Evolutionary conservation across 352 stramenopile genomes (phyloP).

Genomic region (Pythium aristosporum): DNA sequence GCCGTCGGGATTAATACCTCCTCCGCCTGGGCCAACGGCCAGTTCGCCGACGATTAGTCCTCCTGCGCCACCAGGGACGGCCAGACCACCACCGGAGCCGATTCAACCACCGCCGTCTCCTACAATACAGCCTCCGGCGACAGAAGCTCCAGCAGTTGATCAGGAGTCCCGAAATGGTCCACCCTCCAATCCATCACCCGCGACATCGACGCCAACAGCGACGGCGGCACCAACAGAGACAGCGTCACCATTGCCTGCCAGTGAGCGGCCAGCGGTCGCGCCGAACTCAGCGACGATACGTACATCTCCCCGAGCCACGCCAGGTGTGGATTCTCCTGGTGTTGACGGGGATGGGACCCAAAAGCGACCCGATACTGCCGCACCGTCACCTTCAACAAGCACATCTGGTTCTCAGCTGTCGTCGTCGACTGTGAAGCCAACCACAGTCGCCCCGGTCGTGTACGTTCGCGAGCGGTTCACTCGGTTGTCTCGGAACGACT

Average conservation of each 20-base stretch:
- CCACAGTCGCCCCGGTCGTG: background rate
- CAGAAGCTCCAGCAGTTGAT: background rate
- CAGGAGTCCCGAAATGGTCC: no score
- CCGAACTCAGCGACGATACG: background rate
- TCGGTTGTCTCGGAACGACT: background rate
- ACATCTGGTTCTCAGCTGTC: background rate
- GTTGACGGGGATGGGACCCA: background rate
- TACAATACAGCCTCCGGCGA: background rate
- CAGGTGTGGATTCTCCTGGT: background rate
- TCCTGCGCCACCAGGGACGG: background rate
- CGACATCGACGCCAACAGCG: background rate
- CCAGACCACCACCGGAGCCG: background rate
- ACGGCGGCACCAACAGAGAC: background rate
- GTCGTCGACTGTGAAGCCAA: background rate
- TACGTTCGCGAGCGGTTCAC: conserved; percentile 6
- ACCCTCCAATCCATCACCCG: no score
- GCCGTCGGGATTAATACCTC: no score
- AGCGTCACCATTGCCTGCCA: background rate
- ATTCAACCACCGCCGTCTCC: background rate
- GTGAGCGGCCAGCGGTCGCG: background rate
- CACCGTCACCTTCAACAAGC: background rate
- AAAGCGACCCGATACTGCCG: background rate
- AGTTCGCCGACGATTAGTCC: background rate
- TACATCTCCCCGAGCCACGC: background rate
- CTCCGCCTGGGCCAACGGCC: no score